Evolutionary conservation across 331 rosid genomes (phyloP), one percentile per base, ranked within the genome.

Genomic region (Quercus phellos): DNA sequence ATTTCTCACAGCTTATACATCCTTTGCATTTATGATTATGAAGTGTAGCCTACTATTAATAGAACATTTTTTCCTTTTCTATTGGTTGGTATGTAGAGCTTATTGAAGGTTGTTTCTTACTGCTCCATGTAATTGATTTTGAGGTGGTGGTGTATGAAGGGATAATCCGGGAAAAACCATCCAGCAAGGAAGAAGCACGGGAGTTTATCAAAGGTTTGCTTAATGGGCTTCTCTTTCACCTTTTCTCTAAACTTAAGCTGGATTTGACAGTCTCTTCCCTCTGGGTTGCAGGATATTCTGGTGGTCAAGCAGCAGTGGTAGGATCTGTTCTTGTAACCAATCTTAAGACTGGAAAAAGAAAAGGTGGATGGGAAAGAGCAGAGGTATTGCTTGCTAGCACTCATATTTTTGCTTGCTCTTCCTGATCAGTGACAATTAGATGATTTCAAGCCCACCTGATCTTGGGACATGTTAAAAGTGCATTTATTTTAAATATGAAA

Each of bases 91-190:
- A 73, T 73, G 35, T 54, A 68, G 27, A 61, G 21, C 9, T 67
- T 70, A 4, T 76, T 66, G 73, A 51, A 29, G 72, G 42, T 58
- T 84, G 35, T 73, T 74, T 55, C 26, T 61, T 38, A 61, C 61
- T 78, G 63, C 51, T 68, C 32, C 74, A 54, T 81, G 61, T 84
- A 69, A 84, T 85, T 77, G 79, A 75, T 68, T 77, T 77, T 77
- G 79, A 94, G 98, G 97, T 92, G 81, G 98, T 94, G 84, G 96
- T 90, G 74, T 90, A 90, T 79, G 78, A 82, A 79, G 97, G 97
- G 82, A 85, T 56, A 46, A 78, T 90, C 58, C 87, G 97, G 74
- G 97, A 94, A 83, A 94, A 94, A 83, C 98, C 98, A 63, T 81
- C 87, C 18, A 88, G 90, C 75, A 88, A 89, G 81, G 85, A 92